These are phyloP conservation scores for Lipomyces lipofer DNA, from an alignment of 805 yeast genomes.

Conservation along the genomic window DNA sequence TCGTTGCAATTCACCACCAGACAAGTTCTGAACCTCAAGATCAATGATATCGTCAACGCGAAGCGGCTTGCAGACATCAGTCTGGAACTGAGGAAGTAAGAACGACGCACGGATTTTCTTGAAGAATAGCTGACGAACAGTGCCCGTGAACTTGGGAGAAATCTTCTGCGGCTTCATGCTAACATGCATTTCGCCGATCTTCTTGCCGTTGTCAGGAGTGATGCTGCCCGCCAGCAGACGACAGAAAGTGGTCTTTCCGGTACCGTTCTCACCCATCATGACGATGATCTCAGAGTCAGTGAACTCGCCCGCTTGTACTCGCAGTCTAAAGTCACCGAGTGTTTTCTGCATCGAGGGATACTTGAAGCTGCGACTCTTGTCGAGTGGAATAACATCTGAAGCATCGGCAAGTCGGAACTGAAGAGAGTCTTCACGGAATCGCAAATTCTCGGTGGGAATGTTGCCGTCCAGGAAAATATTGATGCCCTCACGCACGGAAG, in stretches of 20 bases:
- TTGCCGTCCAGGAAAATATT: conserved; percentile 98
- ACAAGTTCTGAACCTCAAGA: conserved; percentile 94
- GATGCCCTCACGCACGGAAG: conserved; percentile 98
- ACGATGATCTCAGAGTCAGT: conserved; percentile 95
- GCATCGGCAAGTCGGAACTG: conserved; percentile 94
- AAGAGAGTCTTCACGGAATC: conserved; percentile 93
- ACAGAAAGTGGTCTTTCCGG: conserved; percentile 98
- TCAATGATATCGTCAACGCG: conserved; percentile 91
- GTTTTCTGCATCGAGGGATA: conserved; percentile 88
- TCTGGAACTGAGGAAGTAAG: conserved; percentile 95
- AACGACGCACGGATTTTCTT: conserved; percentile 94
- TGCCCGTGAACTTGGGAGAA: conserved; percentile 98
- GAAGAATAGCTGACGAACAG: conserved; percentile 95
- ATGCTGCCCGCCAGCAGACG: conserved; percentile 90
- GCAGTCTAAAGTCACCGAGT: conserved; percentile 91
- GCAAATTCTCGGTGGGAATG: conserved; percentile 92
- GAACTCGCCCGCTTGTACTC: conserved; percentile 83
- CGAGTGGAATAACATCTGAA: conserved; percentile 69
- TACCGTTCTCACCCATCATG: conserved; percentile 99
- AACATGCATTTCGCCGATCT: conserved; percentile 84
- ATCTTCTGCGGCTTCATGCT: conserved; percentile 99
- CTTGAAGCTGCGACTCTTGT: conserved; percentile 71
- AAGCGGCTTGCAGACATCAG: conserved; percentile 95
- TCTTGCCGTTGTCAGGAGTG: conserved; percentile 76
- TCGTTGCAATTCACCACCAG: conserved; percentile 99